Evolutionary conservation across 139 green algal genomes (phyloP).

Genomic region (Closterium sp.): DNA sequence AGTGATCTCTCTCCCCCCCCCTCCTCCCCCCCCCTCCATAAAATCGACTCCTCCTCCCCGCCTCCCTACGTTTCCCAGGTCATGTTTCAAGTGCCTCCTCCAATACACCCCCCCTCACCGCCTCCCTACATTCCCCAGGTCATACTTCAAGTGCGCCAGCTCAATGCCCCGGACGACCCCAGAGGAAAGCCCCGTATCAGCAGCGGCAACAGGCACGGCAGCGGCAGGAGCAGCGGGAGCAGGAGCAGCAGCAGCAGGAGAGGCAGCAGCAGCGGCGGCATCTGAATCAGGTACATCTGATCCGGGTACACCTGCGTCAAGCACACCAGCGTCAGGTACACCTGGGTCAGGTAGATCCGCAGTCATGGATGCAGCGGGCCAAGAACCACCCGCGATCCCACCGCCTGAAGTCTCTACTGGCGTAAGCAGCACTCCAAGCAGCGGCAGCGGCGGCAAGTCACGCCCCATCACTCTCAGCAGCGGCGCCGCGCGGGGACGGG

Average conservation of each 20-base stretch:
- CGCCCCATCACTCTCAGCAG: background rate
- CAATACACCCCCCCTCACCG: no score
- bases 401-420: background rate
- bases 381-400: no score
- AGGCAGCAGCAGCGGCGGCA: background rate
- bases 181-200: background rate
- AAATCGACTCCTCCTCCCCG: no score
- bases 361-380: no score
- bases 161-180: background rate
- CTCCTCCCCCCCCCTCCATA: no score
- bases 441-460: no score
- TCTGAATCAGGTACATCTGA: background rate
- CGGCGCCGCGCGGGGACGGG: no score
- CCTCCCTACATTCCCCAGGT: background rate
- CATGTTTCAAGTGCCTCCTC: background rate
- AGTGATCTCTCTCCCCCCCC: background rate
- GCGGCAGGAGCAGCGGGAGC: no score
- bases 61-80: background rate
- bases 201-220: background rate
- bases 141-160: background rate
- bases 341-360: background rate
- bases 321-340: background rate
- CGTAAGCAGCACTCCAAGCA: background rate
- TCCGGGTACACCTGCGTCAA: background rate
- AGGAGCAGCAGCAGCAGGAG: background rate